Evolutionary conservation across 192 early-diverging fungal species (phyloP).

Genomic region (Umbelopsis ramanniana): DNA sequence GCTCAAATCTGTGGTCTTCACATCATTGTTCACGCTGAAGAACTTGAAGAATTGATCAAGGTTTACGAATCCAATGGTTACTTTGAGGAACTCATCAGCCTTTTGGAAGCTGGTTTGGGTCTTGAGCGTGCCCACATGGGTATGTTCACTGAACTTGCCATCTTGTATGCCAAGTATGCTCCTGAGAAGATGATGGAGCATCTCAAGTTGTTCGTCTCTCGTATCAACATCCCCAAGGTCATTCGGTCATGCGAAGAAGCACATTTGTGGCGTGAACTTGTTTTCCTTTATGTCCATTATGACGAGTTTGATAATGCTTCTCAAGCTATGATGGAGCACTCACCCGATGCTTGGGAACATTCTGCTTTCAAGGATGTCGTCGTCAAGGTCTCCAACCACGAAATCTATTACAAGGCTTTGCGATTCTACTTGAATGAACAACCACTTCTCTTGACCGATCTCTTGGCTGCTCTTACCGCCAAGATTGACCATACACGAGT

Average conservation of each 20-base stretch:
- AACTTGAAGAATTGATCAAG: conserved; percentile 87
- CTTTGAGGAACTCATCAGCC: conserved; percentile 87
- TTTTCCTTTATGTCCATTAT: conserved; percentile 98
- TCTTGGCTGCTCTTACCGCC: conserved; percentile 86
- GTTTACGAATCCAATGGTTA: conserved; percentile 89
- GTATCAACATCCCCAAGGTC: conserved; percentile 99
- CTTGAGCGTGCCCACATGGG: conserved; percentile 99
- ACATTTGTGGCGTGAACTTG: conserved; percentile 96
- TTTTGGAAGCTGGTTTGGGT: conserved; percentile 93
- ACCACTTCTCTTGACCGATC: conserved; percentile 91
- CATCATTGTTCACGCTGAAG: conserved; percentile 96
- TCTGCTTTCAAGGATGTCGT: conserved; percentile 95
- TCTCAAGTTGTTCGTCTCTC: conserved; percentile 94
- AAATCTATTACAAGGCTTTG: conserved; percentile 98
- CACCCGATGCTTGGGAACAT: conserved; percentile 97
- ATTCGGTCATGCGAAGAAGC: conserved; percentile 91
- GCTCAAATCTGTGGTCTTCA: conserved; percentile 99
- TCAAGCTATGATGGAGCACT: conserved; percentile 93
- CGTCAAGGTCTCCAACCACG: conserved; percentile 96
- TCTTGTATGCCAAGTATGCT: conserved; percentile 96
- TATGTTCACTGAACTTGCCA: conserved; percentile 99
- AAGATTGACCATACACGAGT: conserved; percentile 97
- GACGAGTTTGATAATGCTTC: conserved; percentile 99
- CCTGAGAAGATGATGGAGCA: conserved; percentile 97
- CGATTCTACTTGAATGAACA: conserved; percentile 97